phyloP scores from a whole-genome alignment of 345 rosid species.

The Eucalyptus globulus region DNA sequence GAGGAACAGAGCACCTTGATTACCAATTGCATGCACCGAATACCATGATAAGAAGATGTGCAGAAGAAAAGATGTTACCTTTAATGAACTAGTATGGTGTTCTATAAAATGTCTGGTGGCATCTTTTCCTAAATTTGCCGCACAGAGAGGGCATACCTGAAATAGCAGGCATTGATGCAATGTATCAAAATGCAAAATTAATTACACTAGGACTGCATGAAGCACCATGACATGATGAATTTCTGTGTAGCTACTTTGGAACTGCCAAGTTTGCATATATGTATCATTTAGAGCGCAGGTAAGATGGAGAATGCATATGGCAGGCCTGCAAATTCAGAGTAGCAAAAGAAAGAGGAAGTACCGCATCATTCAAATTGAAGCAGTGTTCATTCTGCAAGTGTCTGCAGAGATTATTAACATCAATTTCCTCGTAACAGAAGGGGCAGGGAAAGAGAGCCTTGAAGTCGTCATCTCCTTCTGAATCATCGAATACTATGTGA shows the following conservation, averaged over 20 bases:
- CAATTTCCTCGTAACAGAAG: constrained; percentile 46
- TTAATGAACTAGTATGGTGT: constrained; percentile 36
- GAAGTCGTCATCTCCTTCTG: constrained; percentile 30
- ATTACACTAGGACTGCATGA: background rate
- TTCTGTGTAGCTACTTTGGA: background rate
- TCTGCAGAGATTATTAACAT: constrained; percentile 23
- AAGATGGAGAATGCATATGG: background rate
- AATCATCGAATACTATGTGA: background rate
- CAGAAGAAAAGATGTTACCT: constrained; percentile 12
- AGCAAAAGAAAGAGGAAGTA: constrained; percentile 9
- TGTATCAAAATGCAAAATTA: background rate
- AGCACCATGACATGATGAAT: background rate
- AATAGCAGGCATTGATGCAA: background rate
- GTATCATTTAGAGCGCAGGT: background rate
- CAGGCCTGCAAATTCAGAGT: background rate
- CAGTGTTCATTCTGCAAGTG: constrained; percentile 54
- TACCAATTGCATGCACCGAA: background rate
- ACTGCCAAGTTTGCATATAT: background rate
- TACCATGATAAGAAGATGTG: background rate
- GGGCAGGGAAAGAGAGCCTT: constrained; percentile 39
- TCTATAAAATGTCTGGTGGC: constrained; percentile 37
- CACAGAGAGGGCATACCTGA: constrained; percentile 68
- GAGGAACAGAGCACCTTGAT: background rate
- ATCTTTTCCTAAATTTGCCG: constrained; percentile 50
- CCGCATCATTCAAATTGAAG: constrained; percentile 49